Evolutionary conservation across 2,329 filamentous ascomycete genomes (phyloP).

Genomic region (Fusarium fracticaudum): DNA sequence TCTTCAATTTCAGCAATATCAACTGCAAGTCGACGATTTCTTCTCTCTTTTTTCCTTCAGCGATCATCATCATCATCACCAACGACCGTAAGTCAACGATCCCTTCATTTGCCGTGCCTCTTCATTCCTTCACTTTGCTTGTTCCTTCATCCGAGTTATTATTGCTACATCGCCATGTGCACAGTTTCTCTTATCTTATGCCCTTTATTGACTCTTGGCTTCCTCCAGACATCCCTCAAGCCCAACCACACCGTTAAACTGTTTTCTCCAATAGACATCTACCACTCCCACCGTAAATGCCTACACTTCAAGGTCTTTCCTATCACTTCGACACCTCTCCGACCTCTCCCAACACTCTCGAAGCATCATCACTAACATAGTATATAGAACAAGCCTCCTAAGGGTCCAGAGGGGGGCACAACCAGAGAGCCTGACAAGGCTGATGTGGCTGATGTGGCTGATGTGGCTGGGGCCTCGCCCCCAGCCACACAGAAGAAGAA

Average conservation of each 20-base stretch:
- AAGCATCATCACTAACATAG: too few relatives aligned
- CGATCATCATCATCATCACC: background rate
- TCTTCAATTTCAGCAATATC: background rate
- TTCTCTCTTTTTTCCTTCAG: background rate
- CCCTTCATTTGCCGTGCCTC: background rate
- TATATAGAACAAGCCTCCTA: too few relatives aligned
- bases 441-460: too few relatives aligned
- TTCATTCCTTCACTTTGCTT: background rate
- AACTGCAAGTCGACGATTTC: background rate
- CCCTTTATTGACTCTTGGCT: background rate
- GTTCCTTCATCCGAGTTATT: background rate
- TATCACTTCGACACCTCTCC: too few relatives aligned
- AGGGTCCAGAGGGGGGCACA: too few relatives aligned
- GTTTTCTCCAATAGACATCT: too few relatives aligned
- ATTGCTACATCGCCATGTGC: background rate
- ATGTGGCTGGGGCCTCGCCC: too few relatives aligned
- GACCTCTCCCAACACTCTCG: too few relatives aligned
- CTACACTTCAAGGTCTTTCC: too few relatives aligned
- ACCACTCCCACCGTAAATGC: too few relatives aligned
- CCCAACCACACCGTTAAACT: too few relatives aligned
- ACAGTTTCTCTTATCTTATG: background rate
- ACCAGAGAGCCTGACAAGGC: too few relatives aligned
- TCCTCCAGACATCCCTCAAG: background rate
- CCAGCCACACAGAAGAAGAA: background rate
- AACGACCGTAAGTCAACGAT: background rate